Base-by-base conservation (phyloP, 2,329 filamentous ascomycete genomes). In the Neocatenulostroma microsporum region DNA sequence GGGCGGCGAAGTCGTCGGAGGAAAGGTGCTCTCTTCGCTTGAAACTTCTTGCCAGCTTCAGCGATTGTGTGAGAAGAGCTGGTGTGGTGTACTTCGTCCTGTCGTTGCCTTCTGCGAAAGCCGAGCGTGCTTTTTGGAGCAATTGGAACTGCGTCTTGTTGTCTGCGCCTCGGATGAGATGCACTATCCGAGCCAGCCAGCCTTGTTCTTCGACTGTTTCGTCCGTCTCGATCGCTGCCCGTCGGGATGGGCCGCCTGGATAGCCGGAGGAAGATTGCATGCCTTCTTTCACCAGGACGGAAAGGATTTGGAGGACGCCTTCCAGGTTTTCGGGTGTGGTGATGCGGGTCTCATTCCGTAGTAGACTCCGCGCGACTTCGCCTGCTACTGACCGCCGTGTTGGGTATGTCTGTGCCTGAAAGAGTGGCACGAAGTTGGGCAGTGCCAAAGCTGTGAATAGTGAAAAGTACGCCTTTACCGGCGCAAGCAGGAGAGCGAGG, bases 191-290 rank as follows among this genome's bases (percentile, higher is more conserved):
- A 23, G 91, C 91, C 36, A 98, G 72, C 87, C 87, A 95, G 34
- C 91, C 91, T 68, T 98, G 91, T 64, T 98, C 91, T 62, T 98
- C 89, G 55, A 96, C 79, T 0, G 89, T 96, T 66, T 98, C 93
- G 44, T 98, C 91, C 1, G 91, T 96, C 67, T 98, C 93, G 30
- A 75, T 69, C 13, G 77, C 76, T 44, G 86, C 79, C 45, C 85
- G 73, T 55, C 89, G 84, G 11, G 70, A 64, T 5, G 82, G 77
- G 25, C 82, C 78, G 3, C 85, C 84, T 1, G 88, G 81, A 52
- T 95, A 95, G 20, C 85, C 85, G 30, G 78, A 74, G 6, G 84
- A 78, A 36, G 66, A 33, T 53, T 94, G 88, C 11, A 84, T 80
- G 10, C 89, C 88, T 64, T 98, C 91, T 51, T 87, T 91, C 58